These are phyloP conservation scores for Chrysochromulina parva DNA, from an alignment of 78 protist genomes.

Conservation along the genomic window DNA sequence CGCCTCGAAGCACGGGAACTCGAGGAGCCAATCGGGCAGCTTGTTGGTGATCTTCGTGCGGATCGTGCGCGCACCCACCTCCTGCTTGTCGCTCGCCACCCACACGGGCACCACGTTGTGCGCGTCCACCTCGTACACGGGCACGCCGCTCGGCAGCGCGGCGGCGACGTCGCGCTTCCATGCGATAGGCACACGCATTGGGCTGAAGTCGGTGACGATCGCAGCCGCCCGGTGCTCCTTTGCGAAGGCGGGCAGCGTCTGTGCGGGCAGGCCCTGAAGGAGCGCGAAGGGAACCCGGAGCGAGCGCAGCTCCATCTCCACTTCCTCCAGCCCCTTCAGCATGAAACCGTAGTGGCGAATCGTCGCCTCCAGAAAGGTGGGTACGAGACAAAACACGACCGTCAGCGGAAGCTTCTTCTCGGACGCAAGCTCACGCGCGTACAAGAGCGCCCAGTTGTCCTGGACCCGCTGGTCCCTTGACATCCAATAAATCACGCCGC, in stretches of 20 bases:
- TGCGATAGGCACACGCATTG: slow-evolving; percentile 1
- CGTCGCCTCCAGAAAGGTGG: slow-evolving; percentile 18
- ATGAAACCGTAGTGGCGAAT: slow-evolving; percentile 31
- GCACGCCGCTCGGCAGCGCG: background rate
- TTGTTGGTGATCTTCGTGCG: slow-evolving; percentile 38
- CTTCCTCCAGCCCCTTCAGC: slow-evolving; percentile 34
- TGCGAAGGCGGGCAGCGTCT: background rate
- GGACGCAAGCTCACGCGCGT: slow-evolving; percentile 3
- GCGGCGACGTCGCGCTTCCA: background rate
- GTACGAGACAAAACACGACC: slow-evolving; percentile 35
- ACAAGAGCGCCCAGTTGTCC: slow-evolving; percentile 37
- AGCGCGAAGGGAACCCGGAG: slow-evolving; percentile 1
- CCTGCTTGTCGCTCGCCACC: slow-evolving; percentile 36
- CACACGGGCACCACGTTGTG: slow-evolving; percentile 65
- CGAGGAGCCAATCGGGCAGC: slow-evolving; percentile 26
- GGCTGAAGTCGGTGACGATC: slow-evolving; percentile 41
- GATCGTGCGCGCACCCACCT: slow-evolving; percentile 67
- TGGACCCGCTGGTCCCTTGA: slow-evolving; percentile 35
- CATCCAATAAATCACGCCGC: slow-evolving; percentile 33
- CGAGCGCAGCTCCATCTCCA: background rate
- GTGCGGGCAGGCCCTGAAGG: background rate
- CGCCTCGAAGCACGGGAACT: slow-evolving; percentile 26
- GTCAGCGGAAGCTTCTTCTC: background rate
- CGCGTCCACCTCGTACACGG: slow-evolving; percentile 47
- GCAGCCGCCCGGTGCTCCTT: background rate